phyloP scores from a whole-genome alignment of 1,139 yeast species.

The Saccharomycopsis hybrid region DNA sequence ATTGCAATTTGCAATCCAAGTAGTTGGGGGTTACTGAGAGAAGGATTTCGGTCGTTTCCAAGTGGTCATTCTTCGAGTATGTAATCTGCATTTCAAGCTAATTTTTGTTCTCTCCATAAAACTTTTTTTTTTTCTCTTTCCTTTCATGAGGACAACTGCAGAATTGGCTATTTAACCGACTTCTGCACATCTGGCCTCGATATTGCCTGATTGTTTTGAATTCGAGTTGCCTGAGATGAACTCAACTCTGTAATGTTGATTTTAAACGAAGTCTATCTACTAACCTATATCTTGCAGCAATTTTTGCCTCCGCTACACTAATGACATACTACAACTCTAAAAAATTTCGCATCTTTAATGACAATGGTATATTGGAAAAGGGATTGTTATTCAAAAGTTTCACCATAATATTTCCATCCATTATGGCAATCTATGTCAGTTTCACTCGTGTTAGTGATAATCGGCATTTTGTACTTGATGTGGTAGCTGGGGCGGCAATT shows the following conservation, averaged over 20 bases:
- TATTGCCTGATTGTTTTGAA: no score
- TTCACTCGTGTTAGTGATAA: constrained; percentile 44
- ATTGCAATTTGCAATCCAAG: constrained; percentile 34
- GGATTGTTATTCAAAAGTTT: constrained; percentile 30
- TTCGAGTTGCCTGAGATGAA: no score
- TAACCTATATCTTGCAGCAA: constrained; percentile 24
- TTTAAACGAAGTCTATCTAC: neutral
- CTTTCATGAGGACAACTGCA: no score
- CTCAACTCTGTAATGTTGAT: no score
- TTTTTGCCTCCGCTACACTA: constrained; percentile 39
- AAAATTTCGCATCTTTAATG: constrained; percentile 35
- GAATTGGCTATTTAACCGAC: no score
- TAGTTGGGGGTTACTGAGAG: constrained; percentile 31
- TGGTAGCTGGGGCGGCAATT: constrained; percentile 36
- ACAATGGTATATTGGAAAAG: constrained; percentile 8
- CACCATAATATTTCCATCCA: constrained; percentile 33
- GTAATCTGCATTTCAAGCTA: neutral
- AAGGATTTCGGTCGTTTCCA: constrained; percentile 47
- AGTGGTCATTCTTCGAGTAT: constrained; percentile 43
- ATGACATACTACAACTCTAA: constrained; percentile 36
- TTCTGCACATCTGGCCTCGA: no score
- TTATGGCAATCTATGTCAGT: constrained; percentile 35
- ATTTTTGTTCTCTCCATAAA: no score
- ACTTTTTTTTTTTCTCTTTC: no score
- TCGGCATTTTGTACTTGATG: constrained; percentile 41